phyloP scores from a whole-genome alignment of 768 basidiomycete genomes.

The Fomitopsis serialis region DNA sequence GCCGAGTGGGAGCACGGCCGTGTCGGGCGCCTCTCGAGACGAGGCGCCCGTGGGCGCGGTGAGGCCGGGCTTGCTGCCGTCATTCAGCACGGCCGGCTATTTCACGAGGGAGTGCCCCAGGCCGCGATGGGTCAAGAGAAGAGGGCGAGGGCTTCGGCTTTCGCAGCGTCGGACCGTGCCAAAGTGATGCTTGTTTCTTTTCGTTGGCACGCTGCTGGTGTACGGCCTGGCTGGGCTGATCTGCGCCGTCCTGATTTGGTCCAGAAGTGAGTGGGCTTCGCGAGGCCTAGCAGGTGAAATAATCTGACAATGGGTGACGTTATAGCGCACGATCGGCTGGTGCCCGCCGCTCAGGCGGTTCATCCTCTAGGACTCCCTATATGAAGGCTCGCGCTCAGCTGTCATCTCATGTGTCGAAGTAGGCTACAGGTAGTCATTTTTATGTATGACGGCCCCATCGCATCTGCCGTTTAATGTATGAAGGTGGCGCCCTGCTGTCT shows the following conservation, averaged over 20 bases:
- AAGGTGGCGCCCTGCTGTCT: too few species aligned
- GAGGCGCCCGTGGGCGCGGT: too few species aligned
- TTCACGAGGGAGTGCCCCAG: slow-evolving; percentile 50
- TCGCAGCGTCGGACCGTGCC: slow-evolving; percentile 44
- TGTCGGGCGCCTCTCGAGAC: background rate
- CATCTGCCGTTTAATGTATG: too few species aligned
- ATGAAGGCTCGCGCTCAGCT: too few species aligned
- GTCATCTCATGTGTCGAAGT: too few species aligned
- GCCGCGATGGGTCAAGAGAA: slow-evolving; percentile 26
- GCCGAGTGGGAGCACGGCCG: slow-evolving; percentile 1
- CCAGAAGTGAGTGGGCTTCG: slow-evolving; percentile 36
- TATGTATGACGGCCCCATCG: too few species aligned
- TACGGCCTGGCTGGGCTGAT: slow-evolving; percentile 49
- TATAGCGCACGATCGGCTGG: slow-evolving; percentile 48
- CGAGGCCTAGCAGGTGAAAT: background rate
- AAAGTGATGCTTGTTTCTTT: slow-evolving; percentile 58
- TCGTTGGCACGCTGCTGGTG: slow-evolving; percentile 46
- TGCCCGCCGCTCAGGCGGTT: slow-evolving; percentile 49
- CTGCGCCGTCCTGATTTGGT: slow-evolving; percentile 55
- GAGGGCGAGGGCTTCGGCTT: slow-evolving; percentile 33
- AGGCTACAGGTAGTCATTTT: too few species aligned
- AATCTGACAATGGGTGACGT: background rate
- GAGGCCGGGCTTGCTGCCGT: slow-evolving; percentile 9
- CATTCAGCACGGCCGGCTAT: slow-evolving; percentile 26
- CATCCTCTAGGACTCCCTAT: slow-evolving; percentile 56